These are phyloP conservation scores for Tephrocybe sp. DNA, from an alignment of 768 basidiomycete genomes.

Conservation along the genomic window DNA sequence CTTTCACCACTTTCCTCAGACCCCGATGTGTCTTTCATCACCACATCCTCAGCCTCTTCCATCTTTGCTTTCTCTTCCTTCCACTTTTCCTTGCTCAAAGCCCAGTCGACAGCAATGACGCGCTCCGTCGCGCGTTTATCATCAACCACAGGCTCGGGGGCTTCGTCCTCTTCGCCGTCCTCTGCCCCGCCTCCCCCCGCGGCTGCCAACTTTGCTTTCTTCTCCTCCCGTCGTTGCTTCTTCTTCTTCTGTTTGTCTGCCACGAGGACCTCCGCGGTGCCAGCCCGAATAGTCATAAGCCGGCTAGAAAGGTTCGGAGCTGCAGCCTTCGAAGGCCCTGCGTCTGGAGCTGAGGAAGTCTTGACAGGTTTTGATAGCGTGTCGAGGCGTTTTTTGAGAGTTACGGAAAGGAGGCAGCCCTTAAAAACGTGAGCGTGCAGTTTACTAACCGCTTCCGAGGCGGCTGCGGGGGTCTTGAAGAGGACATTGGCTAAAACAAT, in stretches of 20 bases:
- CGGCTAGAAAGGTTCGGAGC: constrained; percentile 73
- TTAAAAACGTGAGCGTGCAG: constrained; percentile 95
- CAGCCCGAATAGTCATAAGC: constrained; percentile 68
- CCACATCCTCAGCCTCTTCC: constrained; percentile 38
- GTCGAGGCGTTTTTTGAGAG: constrained; percentile 85
- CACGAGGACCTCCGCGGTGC: constrained; percentile 55
- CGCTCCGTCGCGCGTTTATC: constrained; percentile 47
- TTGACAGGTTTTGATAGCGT: constrained; percentile 51
- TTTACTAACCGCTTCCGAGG: constrained; percentile 71
- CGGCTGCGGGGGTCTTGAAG: constrained; percentile 66
- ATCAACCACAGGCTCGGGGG: constrained; percentile 28
- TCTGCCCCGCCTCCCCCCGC: constrained; percentile 34
- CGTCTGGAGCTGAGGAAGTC: constrained; percentile 19
- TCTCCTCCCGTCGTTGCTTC: constrained; percentile 58
- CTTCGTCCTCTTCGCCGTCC: constrained; percentile 33
- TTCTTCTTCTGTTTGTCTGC: constrained; percentile 69
- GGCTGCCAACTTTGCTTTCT: constrained; percentile 40
- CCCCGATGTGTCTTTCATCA: constrained; percentile 34
- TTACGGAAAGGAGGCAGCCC: constrained; percentile 80
- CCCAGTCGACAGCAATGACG: constrained; percentile 94
- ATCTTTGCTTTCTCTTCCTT: constrained; percentile 71
- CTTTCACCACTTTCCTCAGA: constrained; percentile 27
- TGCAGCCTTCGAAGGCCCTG: constrained; percentile 22
- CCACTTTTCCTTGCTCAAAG: constrained; percentile 92
- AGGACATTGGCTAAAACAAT: constrained; percentile 81